Base-by-base conservation (phyloP, 345 rosid species). In the Citrus medica region DNA sequence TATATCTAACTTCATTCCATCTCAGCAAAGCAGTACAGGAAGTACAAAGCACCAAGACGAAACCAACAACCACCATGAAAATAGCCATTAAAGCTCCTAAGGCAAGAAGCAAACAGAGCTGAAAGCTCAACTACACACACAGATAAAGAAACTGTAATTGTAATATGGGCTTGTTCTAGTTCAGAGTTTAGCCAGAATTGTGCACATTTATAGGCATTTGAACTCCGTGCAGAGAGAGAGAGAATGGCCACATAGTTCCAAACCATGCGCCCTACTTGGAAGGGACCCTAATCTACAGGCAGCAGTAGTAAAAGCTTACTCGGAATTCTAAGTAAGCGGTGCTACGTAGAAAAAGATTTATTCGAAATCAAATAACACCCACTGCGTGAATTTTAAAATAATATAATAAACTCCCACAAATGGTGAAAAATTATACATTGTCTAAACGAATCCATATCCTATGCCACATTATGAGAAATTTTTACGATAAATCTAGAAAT, bases 1-100 rank as follows among this genome's bases (percentile, higher is more conserved):
- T 86, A 83, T 89, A 92, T 13, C 91, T 83, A 73, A 96, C 77
- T 72, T 92, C 93, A 79, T 92, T 94, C 97, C 98, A 92, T 79
- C 86, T 88, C 83, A 94, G 73, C 80, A 96, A 76, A 83, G 90
- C 88, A 83, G 92, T 77, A 55, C 90, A 33, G 69, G 9, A 91
- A 75, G 87, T n/a, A 73, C 89, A 89, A 51, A 95, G 87, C 69
- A 95, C 48, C 46, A 85, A 80, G 61, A 85, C 17, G 38, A 85
- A 35, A 58, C 78, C 80, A 68, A 92, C 35, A 64, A 87, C 70
- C 85, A 85, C 84, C 86, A 91, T 77, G 75, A 87, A 67, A 79
- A 87, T 75, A 42, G 92, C 95, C 99, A 96, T 96, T 86, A 86
- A 53, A 75, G 78, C 79, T 74, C 9, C 67, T 28, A 21, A 60